These are phyloP conservation scores for Cairneyella variabilis DNA, from an alignment of 495 filamentous ascomycete genomes.

Conservation along the genomic window DNA sequence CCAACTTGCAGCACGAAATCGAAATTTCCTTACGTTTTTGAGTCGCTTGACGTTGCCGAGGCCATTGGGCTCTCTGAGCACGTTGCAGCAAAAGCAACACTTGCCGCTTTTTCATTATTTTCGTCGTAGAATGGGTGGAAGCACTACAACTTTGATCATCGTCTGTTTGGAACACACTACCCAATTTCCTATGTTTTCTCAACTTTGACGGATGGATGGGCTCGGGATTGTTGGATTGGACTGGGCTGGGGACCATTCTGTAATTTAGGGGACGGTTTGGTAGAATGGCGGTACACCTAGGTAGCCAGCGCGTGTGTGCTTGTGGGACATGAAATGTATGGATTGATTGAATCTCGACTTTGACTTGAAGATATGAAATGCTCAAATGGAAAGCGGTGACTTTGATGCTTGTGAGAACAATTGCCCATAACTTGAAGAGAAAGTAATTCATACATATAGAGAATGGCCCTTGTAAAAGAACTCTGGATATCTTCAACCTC, in stretches of 20 bases:
- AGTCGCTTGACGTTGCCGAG: not conserved
- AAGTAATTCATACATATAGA: no score
- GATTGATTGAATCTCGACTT: not conserved
- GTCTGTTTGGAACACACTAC: not conserved
- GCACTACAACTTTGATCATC: no score
- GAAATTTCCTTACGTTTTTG: not conserved
- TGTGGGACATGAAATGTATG: conserved; percentile 1
- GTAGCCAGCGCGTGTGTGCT: not conserved
- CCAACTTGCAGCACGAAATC: not conserved
- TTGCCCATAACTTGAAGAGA: not conserved
- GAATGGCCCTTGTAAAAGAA: no score
- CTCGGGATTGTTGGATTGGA: conserved; percentile 1
- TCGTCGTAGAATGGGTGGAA: not conserved
- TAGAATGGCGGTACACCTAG: conserved; percentile 1
- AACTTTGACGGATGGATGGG: conserved; percentile 5
- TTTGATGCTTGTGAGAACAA: not conserved
- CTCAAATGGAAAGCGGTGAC: not conserved
- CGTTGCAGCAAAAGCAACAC: conserved; percentile 3
- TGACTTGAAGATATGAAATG: not conserved
- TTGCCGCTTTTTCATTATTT: not conserved
- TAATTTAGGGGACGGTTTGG: conserved; percentile 13
- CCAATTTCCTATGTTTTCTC: conserved; percentile 14
- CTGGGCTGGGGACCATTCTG: conserved; percentile 15
- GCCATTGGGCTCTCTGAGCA: not conserved
- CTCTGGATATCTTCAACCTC: no score